Conservation (phyloP, 1,139 yeast species). For the Taphrina communis region DNA sequence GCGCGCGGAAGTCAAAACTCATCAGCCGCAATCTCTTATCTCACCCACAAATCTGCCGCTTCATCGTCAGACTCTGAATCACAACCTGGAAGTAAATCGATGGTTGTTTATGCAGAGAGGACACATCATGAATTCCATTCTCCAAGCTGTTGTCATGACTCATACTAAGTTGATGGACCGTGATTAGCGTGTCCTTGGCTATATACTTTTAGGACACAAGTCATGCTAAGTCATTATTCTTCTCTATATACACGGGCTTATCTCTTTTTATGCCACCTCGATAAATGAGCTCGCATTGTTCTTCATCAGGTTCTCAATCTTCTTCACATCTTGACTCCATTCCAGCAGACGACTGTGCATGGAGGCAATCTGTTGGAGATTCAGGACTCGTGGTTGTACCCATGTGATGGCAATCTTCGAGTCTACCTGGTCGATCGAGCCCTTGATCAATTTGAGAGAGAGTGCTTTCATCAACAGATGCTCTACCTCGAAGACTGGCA, state of each 20-base stretch:
- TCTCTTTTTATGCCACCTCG: constrained; percentile 15
- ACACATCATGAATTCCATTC: too few relatives aligned
- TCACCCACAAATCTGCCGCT: constrained; percentile 12
- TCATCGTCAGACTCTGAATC: too few relatives aligned
- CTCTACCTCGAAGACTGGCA: constrained; percentile 77
- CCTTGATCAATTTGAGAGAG: constrained; percentile 79
- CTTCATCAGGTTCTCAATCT: constrained; percentile 56
- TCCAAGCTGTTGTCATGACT: too few relatives aligned
- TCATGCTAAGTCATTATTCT: constrained; percentile 11
- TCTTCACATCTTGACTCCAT: constrained; percentile 79
- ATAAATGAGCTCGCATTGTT: constrained; percentile 26
- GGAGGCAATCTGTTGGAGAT: constrained; percentile 73
- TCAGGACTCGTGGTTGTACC: constrained; percentile 95
- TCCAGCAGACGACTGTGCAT: constrained; percentile 74
- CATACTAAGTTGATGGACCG: too few relatives aligned
- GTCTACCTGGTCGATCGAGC: constrained; percentile 85
- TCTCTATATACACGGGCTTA: not conserved
- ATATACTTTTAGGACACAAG: constrained; percentile 5
- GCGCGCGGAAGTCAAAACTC: not conserved
- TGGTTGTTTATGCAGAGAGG: too few relatives aligned
- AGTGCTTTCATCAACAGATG: constrained; percentile 89
- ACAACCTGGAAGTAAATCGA: too few relatives aligned
- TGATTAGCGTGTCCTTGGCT: not conserved
- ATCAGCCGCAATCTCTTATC: constrained; percentile 19
- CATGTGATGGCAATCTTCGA: constrained; percentile 80